These are phyloP conservation scores for Fusarium coffeatum DNA, from an alignment of 2,329 filamentous ascomycete species.

Conservation along the genomic window DNA sequence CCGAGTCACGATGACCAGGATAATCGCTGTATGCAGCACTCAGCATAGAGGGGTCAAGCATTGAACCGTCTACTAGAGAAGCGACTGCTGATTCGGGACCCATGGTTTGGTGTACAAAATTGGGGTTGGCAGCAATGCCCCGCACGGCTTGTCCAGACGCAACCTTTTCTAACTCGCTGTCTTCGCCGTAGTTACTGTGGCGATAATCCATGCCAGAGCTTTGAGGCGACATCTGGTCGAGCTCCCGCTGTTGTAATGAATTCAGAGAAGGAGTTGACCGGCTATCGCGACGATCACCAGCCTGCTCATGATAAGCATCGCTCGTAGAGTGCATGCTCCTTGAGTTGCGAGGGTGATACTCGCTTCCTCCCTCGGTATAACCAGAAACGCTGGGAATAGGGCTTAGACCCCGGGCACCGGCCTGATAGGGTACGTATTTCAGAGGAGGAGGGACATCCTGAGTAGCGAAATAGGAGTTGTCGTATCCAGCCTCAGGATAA, in stretches of 20 bases:
- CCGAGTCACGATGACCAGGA: constrained; percentile 54
- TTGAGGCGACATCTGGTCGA: constrained; percentile 64
- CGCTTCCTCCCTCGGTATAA: constrained; percentile 77
- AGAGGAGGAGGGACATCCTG: constrained; percentile 73
- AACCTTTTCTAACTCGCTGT: constrained; percentile 68
- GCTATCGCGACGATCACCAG: constrained; percentile 49
- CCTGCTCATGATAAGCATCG: constrained; percentile 71
- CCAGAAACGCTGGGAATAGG: constrained; percentile 94
- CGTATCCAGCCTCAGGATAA: constrained; percentile 57
- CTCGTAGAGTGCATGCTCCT: constrained; percentile 61
- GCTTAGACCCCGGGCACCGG: constrained; percentile 79
- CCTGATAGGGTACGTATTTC: constrained; percentile 75
- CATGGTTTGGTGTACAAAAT: constrained; percentile 77
- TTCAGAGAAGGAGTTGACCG: constrained; percentile 52
- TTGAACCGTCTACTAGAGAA: constrained; percentile 82
- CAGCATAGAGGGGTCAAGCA: constrained; percentile 74
- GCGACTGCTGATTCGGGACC: constrained; percentile 91
- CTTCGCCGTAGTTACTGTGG: constrained; percentile 62
- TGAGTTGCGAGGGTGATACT: constrained; percentile 68
- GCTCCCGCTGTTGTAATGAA: constrained; percentile 60
- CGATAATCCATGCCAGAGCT: constrained; percentile 68
- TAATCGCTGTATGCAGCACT: constrained; percentile 65
- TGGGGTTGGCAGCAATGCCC: constrained; percentile 77
- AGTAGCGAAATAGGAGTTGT: constrained; percentile 64
- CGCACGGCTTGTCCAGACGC: constrained; percentile 77